Conservation (phyloP, 371 early-diverging fungal genomes). For the Mucor irregularis region DNA sequence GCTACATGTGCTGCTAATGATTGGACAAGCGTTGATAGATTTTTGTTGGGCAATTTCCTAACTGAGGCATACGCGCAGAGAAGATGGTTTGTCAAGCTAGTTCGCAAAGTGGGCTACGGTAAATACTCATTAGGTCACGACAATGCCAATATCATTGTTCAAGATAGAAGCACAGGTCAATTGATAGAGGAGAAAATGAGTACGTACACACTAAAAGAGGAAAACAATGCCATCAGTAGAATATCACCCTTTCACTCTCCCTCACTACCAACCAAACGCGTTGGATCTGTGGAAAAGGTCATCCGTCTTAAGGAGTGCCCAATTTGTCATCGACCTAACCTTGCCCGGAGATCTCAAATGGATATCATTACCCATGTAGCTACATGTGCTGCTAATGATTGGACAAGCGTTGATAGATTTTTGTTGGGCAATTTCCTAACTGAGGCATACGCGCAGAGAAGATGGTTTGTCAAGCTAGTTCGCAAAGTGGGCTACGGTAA, state of each 20-base stretch:
- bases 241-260: too few species aligned
- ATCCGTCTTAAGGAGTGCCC: too few species aligned
- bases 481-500: slow-evolving; percentile 76
- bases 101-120: slow-evolving; percentile 76
- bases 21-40: slow-evolving; percentile 62
- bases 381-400: slow-evolving; percentile 67
- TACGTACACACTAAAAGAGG: too few species aligned
- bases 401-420: slow-evolving; percentile 62
- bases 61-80: slow-evolving; percentile 77
- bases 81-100: slow-evolving; percentile 79
- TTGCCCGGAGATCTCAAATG: slow-evolving; percentile 61
- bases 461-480: slow-evolving; percentile 81
- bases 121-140: slow-evolving; percentile 70
- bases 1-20: slow-evolving; percentile 72
- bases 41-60: slow-evolving; percentile 77
- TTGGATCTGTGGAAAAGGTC: too few species aligned
- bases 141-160: slow-evolving; percentile 79
- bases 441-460: slow-evolving; percentile 73
- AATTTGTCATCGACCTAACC: slow-evolving; percentile 67
- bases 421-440: slow-evolving; percentile 80
- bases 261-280: too few species aligned
- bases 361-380: slow-evolving; percentile 85
- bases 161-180: slow-evolving; percentile 73
- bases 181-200: too few species aligned
- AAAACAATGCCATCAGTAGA: too few species aligned